phyloP scores from a whole-genome alignment of 176 grass and related monocot species.

The Pharus latifolius region DNA sequence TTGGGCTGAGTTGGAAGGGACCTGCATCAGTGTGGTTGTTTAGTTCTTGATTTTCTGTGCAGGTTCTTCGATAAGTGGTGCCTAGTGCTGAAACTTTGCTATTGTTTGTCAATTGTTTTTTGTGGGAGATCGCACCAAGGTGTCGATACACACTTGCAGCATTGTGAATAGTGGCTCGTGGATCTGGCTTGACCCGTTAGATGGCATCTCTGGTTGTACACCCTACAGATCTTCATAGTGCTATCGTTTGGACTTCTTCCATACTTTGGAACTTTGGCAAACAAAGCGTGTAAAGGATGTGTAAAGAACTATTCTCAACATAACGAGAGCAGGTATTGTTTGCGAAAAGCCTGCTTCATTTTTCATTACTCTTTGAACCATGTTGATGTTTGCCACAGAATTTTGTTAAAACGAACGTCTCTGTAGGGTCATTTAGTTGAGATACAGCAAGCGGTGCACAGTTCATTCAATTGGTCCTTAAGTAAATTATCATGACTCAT shows the following conservation, averaged over 20 bases:
- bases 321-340: constrained; percentile 15
- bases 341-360: constrained; percentile 5
- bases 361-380: background rate
- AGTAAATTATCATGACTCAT: too few relatives aligned
- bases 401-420: background rate
- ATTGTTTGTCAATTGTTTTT: background rate
- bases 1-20: background rate
- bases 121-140: background rate
- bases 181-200: background rate
- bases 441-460: background rate
- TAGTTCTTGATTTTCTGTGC: background rate
- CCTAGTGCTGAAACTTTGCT: background rate
- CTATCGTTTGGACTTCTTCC: constrained; percentile 13
- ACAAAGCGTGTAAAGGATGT: constrained; percentile 42
- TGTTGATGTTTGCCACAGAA: background rate
- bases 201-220: background rate
- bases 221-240: constrained; percentile 15
- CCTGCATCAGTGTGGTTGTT: background rate
- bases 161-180: constrained; percentile 13
- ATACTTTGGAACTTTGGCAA: constrained; percentile 19
- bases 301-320: constrained; percentile 34
- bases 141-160: background rate
- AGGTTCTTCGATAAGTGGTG: background rate
- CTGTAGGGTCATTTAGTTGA: background rate
- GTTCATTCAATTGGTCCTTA: background rate